Evolutionary conservation across 2,329 filamentous ascomycete genomes (phyloP), one percentile per base, ranked within the genome.

Genomic region (Fusarium humuli): DNA sequence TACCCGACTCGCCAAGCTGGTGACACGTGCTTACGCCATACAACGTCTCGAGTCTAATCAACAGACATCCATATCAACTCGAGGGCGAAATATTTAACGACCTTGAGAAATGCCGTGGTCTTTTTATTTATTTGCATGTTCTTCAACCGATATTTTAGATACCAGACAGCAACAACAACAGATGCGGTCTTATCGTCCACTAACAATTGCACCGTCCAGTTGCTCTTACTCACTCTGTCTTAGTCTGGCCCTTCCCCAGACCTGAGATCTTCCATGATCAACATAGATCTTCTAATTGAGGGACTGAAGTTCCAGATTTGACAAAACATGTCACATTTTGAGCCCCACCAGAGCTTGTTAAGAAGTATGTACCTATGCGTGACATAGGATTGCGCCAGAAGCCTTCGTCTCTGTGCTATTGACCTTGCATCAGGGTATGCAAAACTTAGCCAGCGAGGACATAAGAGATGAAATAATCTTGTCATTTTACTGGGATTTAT

Each of bases 261-360:
- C 22, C 48, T 54, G 27, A 10, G 56, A 58, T 58, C 56, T 47
- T 14, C 56, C 37, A n/a, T 27, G 34, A 58, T 58, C 56, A 58
- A 25, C 56, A 22, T 6, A 16, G 27, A 27, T 42, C 22, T 54
- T 45, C 37, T 20, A 16, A 45, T 22, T 13, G 41, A 54, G 25
- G 29, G 3, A 16, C 34, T 18, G 6, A 11, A 18, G 16, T 37
- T 25, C n/a, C 34, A 27, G 34, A 42, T 41, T 23, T 16, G 16
- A 32, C 9, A 3, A 8, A 48, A n/a, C n/a, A 14, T n/a, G 25
- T 32, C 14, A 29, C 7, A 20, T 40, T 5, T 9, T 2, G 18
- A 22, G 23, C 20, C 10, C 30, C 13, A 22, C n/a, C 4, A 10
- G 10, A 14, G 25, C n/a, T 25, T 23, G 25, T 14, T n/a, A 29